Evolutionary conservation across 2,329 filamentous ascomycete genomes (phyloP).

Genomic region (Fusarium chaquense): DNA sequence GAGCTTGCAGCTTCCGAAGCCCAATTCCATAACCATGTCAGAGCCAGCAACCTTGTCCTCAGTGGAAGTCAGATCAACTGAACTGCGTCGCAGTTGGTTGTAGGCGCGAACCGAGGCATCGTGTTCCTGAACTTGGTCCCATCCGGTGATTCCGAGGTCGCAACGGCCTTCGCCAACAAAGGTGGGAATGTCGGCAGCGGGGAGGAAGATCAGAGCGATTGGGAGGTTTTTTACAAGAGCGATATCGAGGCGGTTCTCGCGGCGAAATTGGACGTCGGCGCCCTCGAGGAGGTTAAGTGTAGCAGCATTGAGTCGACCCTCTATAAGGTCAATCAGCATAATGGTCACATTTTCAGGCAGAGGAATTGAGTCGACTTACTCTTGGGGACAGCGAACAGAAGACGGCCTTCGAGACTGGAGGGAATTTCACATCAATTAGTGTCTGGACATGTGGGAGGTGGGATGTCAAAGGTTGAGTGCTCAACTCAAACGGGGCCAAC

Average conservation of each 20-base stretch:
- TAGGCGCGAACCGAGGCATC: conserved; percentile 71
- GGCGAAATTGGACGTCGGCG: conserved; percentile 95
- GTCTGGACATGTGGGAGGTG: conserved; percentile 7
- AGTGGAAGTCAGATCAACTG: conserved; percentile 45
- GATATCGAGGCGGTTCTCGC: conserved; percentile 95
- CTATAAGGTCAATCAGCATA: conserved; percentile 58
- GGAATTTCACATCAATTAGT: conserved; percentile 37
- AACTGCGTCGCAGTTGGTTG: conserved; percentile 62
- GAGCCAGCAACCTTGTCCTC: conserved; percentile 70
- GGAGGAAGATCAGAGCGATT: conserved; percentile 95
- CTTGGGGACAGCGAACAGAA: conserved; percentile 98
- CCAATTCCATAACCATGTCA: conserved; percentile 89
- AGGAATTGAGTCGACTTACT: conserved; percentile 72
- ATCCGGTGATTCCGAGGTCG: conserved; percentile 93
- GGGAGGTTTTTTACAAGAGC: conserved; percentile 97
- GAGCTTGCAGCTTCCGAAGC: conserved; percentile 90
- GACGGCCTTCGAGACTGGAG: conserved; percentile 84
- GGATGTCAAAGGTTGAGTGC: conserved; percentile 1
- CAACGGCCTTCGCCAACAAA: conserved; percentile 96
- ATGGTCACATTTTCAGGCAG: background rate
- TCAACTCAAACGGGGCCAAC: conserved; percentile 43
- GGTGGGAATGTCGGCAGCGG: conserved; percentile 95
- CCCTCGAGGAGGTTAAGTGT: conserved; percentile 91
- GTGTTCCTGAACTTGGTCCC: conserved; percentile 93
- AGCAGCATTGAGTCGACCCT: conserved; percentile 91